phyloP scores from a whole-genome alignment of 768 basidiomycete species.

The Kockovaella imperatae region DNA sequence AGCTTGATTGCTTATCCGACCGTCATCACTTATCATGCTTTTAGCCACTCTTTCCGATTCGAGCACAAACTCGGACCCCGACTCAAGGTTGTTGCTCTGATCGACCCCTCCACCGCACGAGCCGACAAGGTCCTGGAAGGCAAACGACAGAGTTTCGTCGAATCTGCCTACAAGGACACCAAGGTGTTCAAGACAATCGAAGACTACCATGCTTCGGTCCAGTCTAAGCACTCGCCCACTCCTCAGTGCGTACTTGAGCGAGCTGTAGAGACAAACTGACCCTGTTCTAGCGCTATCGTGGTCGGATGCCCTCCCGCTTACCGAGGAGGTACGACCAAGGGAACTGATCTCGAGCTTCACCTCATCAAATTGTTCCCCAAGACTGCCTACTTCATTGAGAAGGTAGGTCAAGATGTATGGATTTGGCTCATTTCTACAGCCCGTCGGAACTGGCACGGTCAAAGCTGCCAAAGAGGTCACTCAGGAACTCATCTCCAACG shows the following conservation, averaged over 20 bases:
- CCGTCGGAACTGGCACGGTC: slow-evolving; percentile 71
- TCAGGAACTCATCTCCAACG: slow-evolving; percentile 59
- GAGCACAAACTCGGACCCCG: slow-evolving; percentile 83
- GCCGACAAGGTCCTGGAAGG: slow-evolving; percentile 69
- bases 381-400: slow-evolving; percentile 83
- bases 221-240: slow-evolving; percentile 51
- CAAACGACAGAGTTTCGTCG: slow-evolving; percentile 88
- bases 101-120: slow-evolving; percentile 81
- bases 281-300: slow-evolving; percentile 58
- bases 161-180: slow-evolving; percentile 84
- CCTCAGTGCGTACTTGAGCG: slow-evolving; percentile 48
- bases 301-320: slow-evolving; percentile 91
- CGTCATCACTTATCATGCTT: slow-evolving; percentile 6
- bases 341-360: slow-evolving; percentile 79
- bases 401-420: slow-evolving; percentile 43
- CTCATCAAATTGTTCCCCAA: slow-evolving; percentile 81
- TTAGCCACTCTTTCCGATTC: slow-evolving; percentile 49
- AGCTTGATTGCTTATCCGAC: too few relatives aligned
- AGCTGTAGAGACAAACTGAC: slow-evolving; percentile 3
- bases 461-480: slow-evolving; percentile 64
- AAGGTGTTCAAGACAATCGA: slow-evolving; percentile 73
- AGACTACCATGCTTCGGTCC: slow-evolving; percentile 65
- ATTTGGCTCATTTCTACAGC: slow-evolving; percentile 63
- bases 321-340: slow-evolving; percentile 66
- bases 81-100: slow-evolving; percentile 88